Conservation (phyloP, 2,329 filamentous ascomycete genomes). For the Venturia effusa region DNA sequence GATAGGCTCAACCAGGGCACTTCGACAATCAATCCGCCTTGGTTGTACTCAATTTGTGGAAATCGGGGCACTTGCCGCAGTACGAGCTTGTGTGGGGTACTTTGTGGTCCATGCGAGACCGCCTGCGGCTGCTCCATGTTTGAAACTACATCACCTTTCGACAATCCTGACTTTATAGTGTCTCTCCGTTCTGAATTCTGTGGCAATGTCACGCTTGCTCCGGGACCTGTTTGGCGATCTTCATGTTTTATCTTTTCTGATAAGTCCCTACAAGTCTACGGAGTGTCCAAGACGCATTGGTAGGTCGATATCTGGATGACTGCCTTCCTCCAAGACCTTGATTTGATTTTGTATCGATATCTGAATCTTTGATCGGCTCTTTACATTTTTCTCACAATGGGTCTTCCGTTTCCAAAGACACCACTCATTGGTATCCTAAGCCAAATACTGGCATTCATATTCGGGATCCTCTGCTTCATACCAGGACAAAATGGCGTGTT, state of each 20-base stretch:
- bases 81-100: neutral
- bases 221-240: neutral
- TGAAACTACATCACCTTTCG: neutral
- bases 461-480: neutral
- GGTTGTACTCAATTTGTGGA: neutral
- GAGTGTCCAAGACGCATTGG: neutral
- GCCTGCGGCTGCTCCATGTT: neutral
- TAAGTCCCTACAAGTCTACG: neutral
- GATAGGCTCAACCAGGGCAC: neutral
- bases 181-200: neutral
- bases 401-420: slow-evolving; percentile 4
- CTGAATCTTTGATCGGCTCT: neutral
- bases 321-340: neutral
- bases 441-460: neutral
- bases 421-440: neutral
- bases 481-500: slow-evolving; percentile 6
- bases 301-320: neutral
- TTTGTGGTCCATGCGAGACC: no score
- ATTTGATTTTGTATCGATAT: neutral
- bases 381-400: neutral
- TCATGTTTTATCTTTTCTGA: neutral
- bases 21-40: neutral
- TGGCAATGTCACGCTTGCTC: neutral
- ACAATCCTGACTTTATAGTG: neutral
- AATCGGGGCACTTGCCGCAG: no score